Conservation (phyloP, 2,329 filamentous ascomycete genomes). For the Hymenotorrendiella dingleyae region DNA sequence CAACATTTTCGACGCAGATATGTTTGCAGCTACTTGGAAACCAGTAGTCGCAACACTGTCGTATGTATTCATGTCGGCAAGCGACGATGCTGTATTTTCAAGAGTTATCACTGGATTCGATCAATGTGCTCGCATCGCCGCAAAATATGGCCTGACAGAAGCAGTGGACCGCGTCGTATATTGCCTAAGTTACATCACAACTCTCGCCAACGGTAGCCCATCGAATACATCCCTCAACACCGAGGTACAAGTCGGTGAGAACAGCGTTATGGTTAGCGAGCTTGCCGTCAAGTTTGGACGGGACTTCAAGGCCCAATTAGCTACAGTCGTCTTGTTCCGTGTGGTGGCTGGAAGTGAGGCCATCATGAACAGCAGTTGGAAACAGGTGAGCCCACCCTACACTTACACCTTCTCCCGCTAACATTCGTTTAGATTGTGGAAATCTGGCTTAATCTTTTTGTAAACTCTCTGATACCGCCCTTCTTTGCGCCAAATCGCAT, state of each 20-base stretch:
- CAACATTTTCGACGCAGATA: constrained; percentile 93
- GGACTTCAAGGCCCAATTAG: constrained; percentile 88
- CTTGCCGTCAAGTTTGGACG: constrained; percentile 92
- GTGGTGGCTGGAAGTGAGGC: constrained; percentile 81
- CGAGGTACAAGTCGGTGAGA: constrained; percentile 86
- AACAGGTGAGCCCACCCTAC: constrained; percentile 51
- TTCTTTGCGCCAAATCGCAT: constrained; percentile 66
- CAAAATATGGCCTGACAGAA: constrained; percentile 75
- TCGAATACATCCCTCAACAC: constrained; percentile 89
- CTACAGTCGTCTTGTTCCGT: constrained; percentile 90
- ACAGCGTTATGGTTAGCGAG: constrained; percentile 97
- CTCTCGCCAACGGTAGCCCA: constrained; percentile 67
- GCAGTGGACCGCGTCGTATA: constrained; percentile 90
- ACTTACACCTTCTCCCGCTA: constrained; percentile 25
- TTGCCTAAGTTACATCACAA: constrained; percentile 85
- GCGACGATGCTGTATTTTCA: constrained; percentile 91
- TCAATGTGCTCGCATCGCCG: constrained; percentile 89
- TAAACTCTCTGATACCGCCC: constrained; percentile 85
- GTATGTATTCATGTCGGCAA: constrained; percentile 98
- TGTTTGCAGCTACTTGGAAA: constrained; percentile 95
- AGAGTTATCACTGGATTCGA: constrained; percentile 92
- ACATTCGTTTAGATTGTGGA: constrained; percentile 63
- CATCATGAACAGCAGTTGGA: constrained; percentile 71
- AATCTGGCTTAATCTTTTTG: constrained; percentile 92
- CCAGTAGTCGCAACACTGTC: constrained; percentile 91